Evolutionary conservation across 331 rosid species (phyloP).

Genomic region (Acacia pycnantha): DNA sequence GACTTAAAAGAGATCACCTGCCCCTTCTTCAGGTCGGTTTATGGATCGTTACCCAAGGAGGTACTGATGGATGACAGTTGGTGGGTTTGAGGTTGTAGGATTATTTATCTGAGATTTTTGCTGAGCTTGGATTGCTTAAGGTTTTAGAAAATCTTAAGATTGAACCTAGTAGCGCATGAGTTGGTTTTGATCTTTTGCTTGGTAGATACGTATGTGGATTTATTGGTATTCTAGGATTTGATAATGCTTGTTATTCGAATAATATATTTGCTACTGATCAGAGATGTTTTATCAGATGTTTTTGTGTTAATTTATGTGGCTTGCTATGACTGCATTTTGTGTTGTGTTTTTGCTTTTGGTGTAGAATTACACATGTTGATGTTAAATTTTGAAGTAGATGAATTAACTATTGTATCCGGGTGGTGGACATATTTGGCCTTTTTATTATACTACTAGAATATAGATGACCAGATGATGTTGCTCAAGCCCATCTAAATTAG

Average conservation of each 20-base stretch:
- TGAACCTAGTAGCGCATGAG: conserved; percentile 12
- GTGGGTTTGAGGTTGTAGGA: background rate
- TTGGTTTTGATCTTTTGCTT: conserved; percentile 12
- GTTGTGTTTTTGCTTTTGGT: background rate
- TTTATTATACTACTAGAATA: background rate
- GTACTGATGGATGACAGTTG: conserved; percentile 46
- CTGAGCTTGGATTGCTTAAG: conserved; percentile 2
- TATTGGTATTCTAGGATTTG: conserved; percentile 23
- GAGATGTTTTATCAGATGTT: conserved; percentile 14
- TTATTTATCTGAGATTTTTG: no score
- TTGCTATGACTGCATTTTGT: background rate
- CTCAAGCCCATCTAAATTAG: background rate
- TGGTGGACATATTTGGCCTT: background rate
- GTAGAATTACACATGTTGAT: background rate
- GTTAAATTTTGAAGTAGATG: background rate
- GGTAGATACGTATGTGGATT: conserved; percentile 29
- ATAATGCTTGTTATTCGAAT: conserved; percentile 35
- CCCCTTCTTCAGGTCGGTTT: conserved; percentile 34
- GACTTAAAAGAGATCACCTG: no score
- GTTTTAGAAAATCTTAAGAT: background rate
- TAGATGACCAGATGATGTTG: no score
- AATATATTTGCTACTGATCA: conserved; percentile 24
- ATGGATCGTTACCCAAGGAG: conserved; percentile 91
- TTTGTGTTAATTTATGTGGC: conserved; percentile 1
- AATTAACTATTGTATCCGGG: background rate